Evolutionary conservation across 2,329 filamentous ascomycete genomes (phyloP).

Genomic region (Penicillium digitatum): DNA sequence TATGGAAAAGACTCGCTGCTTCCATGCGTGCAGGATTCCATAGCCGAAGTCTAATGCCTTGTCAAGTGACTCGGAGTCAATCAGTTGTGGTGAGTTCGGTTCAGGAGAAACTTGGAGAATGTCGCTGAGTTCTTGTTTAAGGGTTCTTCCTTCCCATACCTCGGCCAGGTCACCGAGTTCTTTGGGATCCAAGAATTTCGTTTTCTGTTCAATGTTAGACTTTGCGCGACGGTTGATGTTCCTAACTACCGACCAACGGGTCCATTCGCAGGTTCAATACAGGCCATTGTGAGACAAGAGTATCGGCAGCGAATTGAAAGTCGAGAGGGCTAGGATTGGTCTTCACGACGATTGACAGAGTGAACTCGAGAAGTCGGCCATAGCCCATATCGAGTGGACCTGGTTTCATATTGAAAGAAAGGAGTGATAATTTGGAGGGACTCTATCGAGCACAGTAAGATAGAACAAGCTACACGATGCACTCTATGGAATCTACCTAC

Average conservation of each 20-base stretch:
- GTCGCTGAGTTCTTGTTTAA: constrained; percentile 1
- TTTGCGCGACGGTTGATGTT: background rate
- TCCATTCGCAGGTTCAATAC: constrained; percentile 6
- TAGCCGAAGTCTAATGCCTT: constrained; percentile 2
- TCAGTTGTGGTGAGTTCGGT: background rate
- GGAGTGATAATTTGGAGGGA: background rate
- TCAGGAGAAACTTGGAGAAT: background rate
- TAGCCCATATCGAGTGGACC: constrained; percentile 6
- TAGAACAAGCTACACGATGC: background rate
- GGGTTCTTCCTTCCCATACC: constrained; percentile 1
- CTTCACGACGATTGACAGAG: constrained; percentile 1
- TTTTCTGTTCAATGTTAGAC: background rate
- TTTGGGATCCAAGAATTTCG: constrained; percentile 5
- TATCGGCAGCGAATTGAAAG: constrained; percentile 10
- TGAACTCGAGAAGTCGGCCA: constrained; percentile 6
- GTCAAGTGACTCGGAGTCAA: background rate
- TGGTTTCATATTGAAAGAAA: background rate
- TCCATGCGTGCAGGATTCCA: background rate
- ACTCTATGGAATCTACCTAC: background rate
- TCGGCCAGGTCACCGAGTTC: constrained; percentile 1
- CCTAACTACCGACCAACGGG: background rate
- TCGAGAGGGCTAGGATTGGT: constrained; percentile 5
- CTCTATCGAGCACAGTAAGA: background rate
- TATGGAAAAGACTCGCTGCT: constrained; percentile 7
- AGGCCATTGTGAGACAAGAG: constrained; percentile 8